Evolutionary conservation across 345 rosid species (phyloP), one percentile per base, ranked within the genome.

Genomic region (Reutealis trisperma): DNA sequence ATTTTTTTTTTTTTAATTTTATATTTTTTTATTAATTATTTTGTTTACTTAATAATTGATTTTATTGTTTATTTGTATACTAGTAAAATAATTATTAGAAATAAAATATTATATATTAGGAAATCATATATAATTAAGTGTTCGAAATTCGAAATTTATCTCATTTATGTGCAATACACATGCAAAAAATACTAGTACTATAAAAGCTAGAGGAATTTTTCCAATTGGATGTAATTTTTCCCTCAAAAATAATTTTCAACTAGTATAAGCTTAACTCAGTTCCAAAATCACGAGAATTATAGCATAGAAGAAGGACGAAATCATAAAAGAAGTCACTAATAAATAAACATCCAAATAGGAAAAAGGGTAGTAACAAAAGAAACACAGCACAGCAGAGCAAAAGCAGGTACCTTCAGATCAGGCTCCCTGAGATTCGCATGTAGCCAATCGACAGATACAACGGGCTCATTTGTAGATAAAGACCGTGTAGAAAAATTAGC

Each of bases 361-460:
- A n/a, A 58, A 13, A 32, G 24, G 1, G 44, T 7, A 10, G 62
- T 57, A 16, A 44, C 2, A 18, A 41, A 59, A 18, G 21, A 54
- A 16, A 7, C 32, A 41, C 24, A 15, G 45, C 9, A 27, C 3
- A 59, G 47, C 19, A 2, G 27, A 58, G 25, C 30, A 30, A 42
- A 34, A 24, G 34, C 0, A 77, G 21, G 21, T 82, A 92, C 99
- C 97, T 96, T 96, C 88, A 92, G 30, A 81, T 87, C 89, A 80
- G 99, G 89, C 78, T 85, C 91, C 79, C 74, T 85, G 61, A 92
- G 93, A 77, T 94, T 94, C 3, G 95, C 70, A 75, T 92, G 89
- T 27, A 96, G 97, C 99, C 99, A 94, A 84, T 94, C 97, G 67
- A 88, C 99, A 52, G 98, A 96, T 63, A 93, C 92, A 76, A 91